Conservation (phyloP, 225 moss, liverwort and hornwort species). For the Bryum argenteum region DNA sequence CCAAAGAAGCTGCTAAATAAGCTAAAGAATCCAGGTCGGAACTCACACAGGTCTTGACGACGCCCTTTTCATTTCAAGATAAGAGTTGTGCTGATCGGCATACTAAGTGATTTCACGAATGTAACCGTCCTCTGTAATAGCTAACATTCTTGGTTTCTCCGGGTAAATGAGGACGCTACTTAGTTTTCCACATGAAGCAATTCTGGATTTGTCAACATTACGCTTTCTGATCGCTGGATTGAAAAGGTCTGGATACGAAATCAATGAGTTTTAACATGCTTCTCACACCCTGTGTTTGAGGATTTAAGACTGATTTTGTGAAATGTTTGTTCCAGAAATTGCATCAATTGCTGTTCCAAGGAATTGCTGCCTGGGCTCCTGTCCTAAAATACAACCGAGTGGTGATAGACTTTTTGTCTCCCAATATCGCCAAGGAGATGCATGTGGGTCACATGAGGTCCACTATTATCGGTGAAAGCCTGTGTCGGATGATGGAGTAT, state of each 20-base stretch:
- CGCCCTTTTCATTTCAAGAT: not conserved
- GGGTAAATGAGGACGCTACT: slow-evolving; percentile 5
- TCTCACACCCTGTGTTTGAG: too few species aligned
- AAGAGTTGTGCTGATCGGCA: slow-evolving; percentile 11
- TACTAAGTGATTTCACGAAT: slow-evolving; percentile 20
- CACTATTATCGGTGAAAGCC: slow-evolving; percentile 82
- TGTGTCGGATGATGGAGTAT: slow-evolving; percentile 75
- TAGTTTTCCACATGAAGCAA: slow-evolving; percentile 10
- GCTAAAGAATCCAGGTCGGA: slow-evolving; percentile 73
- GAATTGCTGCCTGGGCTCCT: slow-evolving; percentile 78
- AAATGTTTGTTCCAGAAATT: slow-evolving; percentile 55
- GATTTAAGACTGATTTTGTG: not conserved
- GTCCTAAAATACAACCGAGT: slow-evolving; percentile 55
- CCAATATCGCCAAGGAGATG: slow-evolving; percentile 99
- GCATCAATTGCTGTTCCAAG: slow-evolving; percentile 57
- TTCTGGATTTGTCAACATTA: slow-evolving; percentile 80
- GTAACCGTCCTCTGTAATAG: not conserved
- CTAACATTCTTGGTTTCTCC: slow-evolving; percentile 18
- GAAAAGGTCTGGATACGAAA: slow-evolving; percentile 47
- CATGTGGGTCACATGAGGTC: slow-evolving; percentile 95
- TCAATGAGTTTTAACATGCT: too few species aligned
- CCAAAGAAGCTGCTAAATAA: slow-evolving; percentile 79
- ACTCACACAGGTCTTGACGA: slow-evolving; percentile 1
- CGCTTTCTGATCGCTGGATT: slow-evolving; percentile 68
- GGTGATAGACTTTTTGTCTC: slow-evolving; percentile 88